A percentile compares a stretch with the other conserved stretches of the same genome.
Conservation (phyloP, 2,329 filamentous ascomycete species). For the Curvularia sp. region DNA sequence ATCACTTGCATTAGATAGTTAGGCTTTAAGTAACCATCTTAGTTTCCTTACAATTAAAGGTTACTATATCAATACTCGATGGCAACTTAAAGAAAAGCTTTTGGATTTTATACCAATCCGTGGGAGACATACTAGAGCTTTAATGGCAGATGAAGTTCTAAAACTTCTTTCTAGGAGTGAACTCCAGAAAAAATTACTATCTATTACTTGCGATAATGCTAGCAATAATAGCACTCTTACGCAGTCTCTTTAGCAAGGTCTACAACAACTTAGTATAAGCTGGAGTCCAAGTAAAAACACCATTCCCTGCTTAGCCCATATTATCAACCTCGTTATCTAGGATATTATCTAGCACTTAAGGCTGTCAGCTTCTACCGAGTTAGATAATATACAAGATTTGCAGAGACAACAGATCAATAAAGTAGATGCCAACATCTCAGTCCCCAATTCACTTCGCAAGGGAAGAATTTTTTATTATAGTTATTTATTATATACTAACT, state of each 20-base stretch:
- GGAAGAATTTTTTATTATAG: neutral
- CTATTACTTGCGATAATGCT: neutral
- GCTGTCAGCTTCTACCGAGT: too few relatives aligned
- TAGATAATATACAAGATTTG: too few relatives aligned
- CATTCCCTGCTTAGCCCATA: constrained; percentile 9
- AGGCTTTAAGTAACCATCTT: constrained; percentile 12
- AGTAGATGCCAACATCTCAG: neutral
- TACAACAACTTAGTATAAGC: neutral
- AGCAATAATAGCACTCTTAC: constrained; percentile 2
- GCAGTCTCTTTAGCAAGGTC: neutral
- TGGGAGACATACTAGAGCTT: constrained; percentile 4
- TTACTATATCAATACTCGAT: constrained; percentile 15
- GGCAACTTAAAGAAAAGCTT: constrained; percentile 8
- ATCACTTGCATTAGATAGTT: constrained; percentile 9
- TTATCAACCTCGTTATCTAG: constrained; percentile 6
- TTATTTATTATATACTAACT: constrained; percentile 1
- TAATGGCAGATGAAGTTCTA: neutral
- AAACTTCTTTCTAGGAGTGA: neutral
- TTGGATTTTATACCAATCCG: constrained; percentile 14
- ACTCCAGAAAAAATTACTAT: neutral
- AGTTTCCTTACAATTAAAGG: constrained; percentile 12
- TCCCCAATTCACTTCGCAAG: neutral
- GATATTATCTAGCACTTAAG: constrained; percentile 6
- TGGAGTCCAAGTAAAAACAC: constrained; percentile 3
- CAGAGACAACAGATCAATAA: too few relatives aligned